Evolutionary conservation across 2,329 filamentous ascomycete species (phyloP), one percentile per base, ranked within the genome.

Genomic region (Aspergillus viridinutans): DNA sequence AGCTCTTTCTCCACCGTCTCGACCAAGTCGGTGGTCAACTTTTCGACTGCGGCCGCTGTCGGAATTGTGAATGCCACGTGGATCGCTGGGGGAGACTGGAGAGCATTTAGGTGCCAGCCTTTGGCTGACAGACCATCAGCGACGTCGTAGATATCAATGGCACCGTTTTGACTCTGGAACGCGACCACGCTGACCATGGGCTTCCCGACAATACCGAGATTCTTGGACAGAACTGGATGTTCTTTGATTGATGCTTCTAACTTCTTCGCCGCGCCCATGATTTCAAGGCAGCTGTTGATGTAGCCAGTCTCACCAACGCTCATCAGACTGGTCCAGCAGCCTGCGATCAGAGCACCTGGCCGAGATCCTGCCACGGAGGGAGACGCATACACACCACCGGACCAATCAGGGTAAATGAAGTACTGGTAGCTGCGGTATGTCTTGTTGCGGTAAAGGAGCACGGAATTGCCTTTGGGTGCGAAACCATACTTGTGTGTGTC

Each of bases 401-500:
- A 87, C 94, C 94, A 99, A 76, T 96, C 90, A 6, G 94, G 89
- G 32, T 88, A 90, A 72, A 99, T 88, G 75, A 96, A 99, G 81
- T 99, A 99, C 76, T 99, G 94, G 75, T 96, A 93, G 56, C 86
- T 85, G 65, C 94, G 86, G 63, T 95, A 84, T 49, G 84, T 78
- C 35, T 87, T 83, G 49, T 86, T 89, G 66, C 94, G 90, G 82
- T 99, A 99, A 45, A 99, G 82, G 14, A 96, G 83, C 1, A 92
- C 94, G 53, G 89, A 94, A 82, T 96, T 99, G 64, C 94, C 94
- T 79, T 99, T 99, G 53, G 94, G 94, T 1, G 94, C 94, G 71
- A 99, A 99, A 40, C 94, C 94, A 73, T 99, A 99, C 75, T 99
- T 99, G 83, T 99, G 94, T 2, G 94, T 99, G 73, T 99, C 94